A percentile compares a stretch with the other conserved stretches of the same genome.
Evolutionary conservation across 163 green algal species (phyloP).

Genomic region (Smithsoniella earleae): DNA sequence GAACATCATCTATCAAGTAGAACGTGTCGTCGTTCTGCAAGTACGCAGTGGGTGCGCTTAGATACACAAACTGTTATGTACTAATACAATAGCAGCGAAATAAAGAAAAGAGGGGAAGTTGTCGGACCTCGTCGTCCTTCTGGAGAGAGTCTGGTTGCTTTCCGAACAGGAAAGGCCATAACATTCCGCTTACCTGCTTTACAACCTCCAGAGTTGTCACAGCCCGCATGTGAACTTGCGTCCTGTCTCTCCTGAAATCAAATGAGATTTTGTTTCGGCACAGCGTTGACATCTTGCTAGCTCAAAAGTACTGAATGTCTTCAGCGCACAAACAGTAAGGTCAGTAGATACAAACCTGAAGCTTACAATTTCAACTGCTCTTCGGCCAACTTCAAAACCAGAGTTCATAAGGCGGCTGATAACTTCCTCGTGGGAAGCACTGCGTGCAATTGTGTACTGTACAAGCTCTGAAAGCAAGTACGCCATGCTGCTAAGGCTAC

Average conservation of each 20-base stretch:
- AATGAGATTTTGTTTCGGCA: not conserved
- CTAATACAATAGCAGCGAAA: not conserved
- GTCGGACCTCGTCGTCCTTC: constrained; percentile 2
- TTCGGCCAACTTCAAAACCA: constrained; percentile 25
- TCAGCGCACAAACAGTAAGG: not conserved
- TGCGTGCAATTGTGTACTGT: constrained; percentile 27
- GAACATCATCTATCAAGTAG: constrained; percentile 16
- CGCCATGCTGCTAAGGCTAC: constrained; percentile 24
- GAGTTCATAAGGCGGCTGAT: constrained; percentile 25
- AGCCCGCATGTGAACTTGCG: constrained; percentile 12
- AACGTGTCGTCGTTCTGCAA: constrained; percentile 28
- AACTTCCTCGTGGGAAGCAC: constrained; percentile 25
- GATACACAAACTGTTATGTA: not conserved
- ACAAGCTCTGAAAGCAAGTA: constrained; percentile 24
- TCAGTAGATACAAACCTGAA: not conserved
- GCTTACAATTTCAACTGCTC: constrained; percentile 27
- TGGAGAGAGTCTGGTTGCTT: constrained; percentile 24
- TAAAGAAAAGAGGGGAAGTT: not conserved
- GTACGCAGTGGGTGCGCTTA: too few relatives aligned
- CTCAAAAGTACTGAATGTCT: too few relatives aligned
- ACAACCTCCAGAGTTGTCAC: constrained; percentile 26
- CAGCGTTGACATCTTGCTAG: not conserved
- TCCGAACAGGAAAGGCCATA: constrained; percentile 19
- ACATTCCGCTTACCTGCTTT: not conserved
- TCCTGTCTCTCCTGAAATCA: constrained; percentile 9